These are phyloP conservation scores for Hypoxylon sp. DNA, from an alignment of 2,329 filamentous ascomycete genomes.

Conservation along the genomic window DNA sequence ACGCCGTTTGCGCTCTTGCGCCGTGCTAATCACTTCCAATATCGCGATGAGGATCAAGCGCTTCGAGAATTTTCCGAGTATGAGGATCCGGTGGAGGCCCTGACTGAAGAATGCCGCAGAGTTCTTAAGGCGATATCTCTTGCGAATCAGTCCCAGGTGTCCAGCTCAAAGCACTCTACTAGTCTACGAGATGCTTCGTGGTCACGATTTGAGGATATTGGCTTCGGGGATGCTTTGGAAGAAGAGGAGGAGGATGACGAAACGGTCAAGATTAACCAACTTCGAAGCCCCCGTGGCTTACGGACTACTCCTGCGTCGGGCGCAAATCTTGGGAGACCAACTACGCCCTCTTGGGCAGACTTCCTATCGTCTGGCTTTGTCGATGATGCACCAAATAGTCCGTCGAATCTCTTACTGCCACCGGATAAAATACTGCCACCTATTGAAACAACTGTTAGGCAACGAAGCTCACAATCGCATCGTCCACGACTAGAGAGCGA, in stretches of 20 bases:
- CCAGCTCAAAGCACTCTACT: constrained; percentile 78
- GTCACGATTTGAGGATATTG: constrained; percentile 96
- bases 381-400: constrained; percentile 77
- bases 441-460: constrained; percentile 78
- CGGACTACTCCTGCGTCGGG: constrained; percentile 77
- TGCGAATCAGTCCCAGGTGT: constrained; percentile 86
- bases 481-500: constrained; percentile 79
- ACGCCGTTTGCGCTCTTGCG: constrained; percentile 93
- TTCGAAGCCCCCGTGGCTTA: constrained; percentile 64
- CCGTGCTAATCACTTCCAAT: constrained; percentile 94
- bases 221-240: constrained; percentile 83
- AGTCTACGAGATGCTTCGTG: constrained; percentile 88
- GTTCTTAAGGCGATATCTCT: constrained; percentile 91
- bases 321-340: constrained; percentile 81
- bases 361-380: constrained; percentile 95
- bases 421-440: constrained; percentile 93
- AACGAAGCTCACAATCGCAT: constrained; percentile 90
- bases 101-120: constrained; percentile 94
- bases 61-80: constrained; percentile 89
- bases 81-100: constrained; percentile 86
- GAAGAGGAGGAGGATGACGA: constrained; percentile 79
- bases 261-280: constrained; percentile 59
- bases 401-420: constrained; percentile 82
- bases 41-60: constrained; percentile 88
- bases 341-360: constrained; percentile 97